These are phyloP conservation scores for Wallacemonas sp. DNA, from an alignment of 208 protist genomes.

Conservation along the genomic window DNA sequence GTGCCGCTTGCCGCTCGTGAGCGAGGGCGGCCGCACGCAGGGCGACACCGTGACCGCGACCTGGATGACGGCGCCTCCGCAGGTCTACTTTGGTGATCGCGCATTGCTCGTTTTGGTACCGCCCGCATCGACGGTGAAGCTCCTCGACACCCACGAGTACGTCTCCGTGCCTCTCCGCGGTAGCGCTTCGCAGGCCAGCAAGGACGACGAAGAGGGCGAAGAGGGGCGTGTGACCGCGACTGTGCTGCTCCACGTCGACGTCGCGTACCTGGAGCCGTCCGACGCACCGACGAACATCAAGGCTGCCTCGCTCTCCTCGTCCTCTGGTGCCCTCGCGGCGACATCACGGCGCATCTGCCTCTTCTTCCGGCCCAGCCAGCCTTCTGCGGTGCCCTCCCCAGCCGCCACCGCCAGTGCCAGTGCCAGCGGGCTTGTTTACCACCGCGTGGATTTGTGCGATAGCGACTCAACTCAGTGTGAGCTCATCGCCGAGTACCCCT, in stretches of 20 bases:
- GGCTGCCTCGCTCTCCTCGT: neutral
- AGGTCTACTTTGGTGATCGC: conserved; percentile 67
- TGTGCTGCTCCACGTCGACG: conserved; percentile 19
- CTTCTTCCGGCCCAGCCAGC: neutral
- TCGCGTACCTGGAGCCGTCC: neutral
- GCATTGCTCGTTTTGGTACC: conserved; percentile 41
- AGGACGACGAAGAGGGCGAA: too few species aligned
- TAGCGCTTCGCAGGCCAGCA: too few species aligned
- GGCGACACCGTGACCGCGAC: conserved; percentile 15
- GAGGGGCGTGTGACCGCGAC: conserved; percentile 26
- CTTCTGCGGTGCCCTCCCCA: neutral
- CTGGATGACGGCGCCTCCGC: conserved; percentile 29
- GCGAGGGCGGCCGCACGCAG: conserved; percentile 13
- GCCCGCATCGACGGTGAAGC: conserved; percentile 27
- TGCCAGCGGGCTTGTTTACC: neutral
- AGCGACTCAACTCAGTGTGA: conserved; percentile 2
- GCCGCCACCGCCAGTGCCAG: neutral
- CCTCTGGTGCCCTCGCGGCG: neutral
- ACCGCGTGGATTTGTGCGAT: neutral
- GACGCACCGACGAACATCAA: neutral
- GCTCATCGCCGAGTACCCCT: neutral
- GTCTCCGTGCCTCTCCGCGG: conserved; percentile 24
- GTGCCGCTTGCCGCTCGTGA: conserved; percentile 12
- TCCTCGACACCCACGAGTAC: conserved; percentile 39
- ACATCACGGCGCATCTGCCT: neutral